phyloP scores from a whole-genome alignment of 2,329 filamentous ascomycete genomes.

The Eutypella sp. region DNA sequence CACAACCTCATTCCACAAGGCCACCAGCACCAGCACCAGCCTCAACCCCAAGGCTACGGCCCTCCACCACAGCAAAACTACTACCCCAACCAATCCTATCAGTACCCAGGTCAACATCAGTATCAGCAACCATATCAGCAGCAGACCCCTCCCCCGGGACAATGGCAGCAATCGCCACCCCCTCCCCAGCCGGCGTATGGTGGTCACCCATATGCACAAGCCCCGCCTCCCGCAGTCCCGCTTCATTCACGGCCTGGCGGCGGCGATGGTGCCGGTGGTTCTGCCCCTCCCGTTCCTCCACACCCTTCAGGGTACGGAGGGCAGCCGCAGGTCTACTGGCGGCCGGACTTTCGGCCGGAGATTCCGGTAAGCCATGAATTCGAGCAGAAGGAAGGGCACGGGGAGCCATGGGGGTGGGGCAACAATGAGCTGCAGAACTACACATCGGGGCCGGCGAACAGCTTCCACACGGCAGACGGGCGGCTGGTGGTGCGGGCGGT shows the following conservation, averaged over 20 bases:
- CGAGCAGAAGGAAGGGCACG: constrained; percentile 48
- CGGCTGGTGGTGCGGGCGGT: constrained; percentile 50
- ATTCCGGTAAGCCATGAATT: constrained; percentile 46
- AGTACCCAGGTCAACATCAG: constrained; percentile 1
- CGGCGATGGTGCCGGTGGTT: background rate
- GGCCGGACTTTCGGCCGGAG: constrained; percentile 42
- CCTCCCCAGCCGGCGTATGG: constrained; percentile 12
- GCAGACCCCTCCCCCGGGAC: constrained; percentile 7
- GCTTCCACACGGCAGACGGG: constrained; percentile 48
- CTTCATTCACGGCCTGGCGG: constrained; percentile 12
- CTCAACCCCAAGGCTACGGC: constrained; percentile 13
- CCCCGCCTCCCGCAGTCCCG: constrained; percentile 15
- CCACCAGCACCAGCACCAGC: constrained; percentile 15
- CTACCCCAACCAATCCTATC: constrained; percentile 17
- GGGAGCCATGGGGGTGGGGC: constrained; percentile 53
- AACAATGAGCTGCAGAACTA: constrained; percentile 59
- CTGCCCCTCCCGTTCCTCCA: background rate
- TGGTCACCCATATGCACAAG: constrained; percentile 9
- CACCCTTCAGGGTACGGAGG: background rate
- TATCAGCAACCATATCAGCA: constrained; percentile 16
- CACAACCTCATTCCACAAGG: constrained; percentile 17
- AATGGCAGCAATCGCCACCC: constrained; percentile 6
- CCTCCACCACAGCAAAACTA: constrained; percentile 8
- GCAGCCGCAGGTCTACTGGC: constrained; percentile 41
- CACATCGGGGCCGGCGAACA: constrained; percentile 42